Evolutionary conservation across 2,329 filamentous ascomycete genomes (phyloP), one percentile per base, ranked within the genome.

Genomic region (Penicillium brasilianum): DNA sequence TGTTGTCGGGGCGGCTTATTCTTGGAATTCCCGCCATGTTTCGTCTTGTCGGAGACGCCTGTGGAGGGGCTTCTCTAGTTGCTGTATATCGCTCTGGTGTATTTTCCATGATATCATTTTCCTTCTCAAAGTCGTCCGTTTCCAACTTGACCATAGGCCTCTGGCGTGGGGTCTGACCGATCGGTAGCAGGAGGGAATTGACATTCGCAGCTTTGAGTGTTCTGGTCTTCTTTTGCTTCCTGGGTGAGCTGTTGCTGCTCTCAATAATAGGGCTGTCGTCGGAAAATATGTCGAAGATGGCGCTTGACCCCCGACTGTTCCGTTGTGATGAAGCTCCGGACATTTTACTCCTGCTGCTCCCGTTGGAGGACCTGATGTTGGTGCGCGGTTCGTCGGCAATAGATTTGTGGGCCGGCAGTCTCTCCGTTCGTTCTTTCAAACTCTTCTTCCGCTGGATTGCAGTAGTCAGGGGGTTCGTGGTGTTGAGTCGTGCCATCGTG

Each of bases 101-200:
- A 7, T 71, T 64, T 51, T 74, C 74, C 14, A 67, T 60, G 4
- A 71, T 64, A n/a, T 76, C 73, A 41, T 75, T 73, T 37, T 77
- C 74, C 62, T 76, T 75, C 43, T 72, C 71, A 49, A 75, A 76
- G 50, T 76, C 72, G 49, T 71, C 69, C 7, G 66, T 67, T 56
- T 72, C 69, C 57, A 69, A 64, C 61, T 73, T 76, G 49, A 66
- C 59, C 14, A 60, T 65, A 18, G 65, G 66, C 46, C 68, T 65
- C 37, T 62, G 62, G 18, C 68, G 66, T 25, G 69, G 67, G 20
- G 63, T 66, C 30, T 68, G 69, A 18, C 69, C 63, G 28, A 72
- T 53, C 1, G 69, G 71, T 20, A 77, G 64, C 6, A 76, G 68
- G 20, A 78, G 61, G 13, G 76, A 76, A 53, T 78, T 78, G 20